Evolutionary conservation across 2,329 filamentous ascomycete species (phyloP), one percentile per base, ranked within the genome.

Genomic region (Teratosphaeriaceae sp.): DNA sequence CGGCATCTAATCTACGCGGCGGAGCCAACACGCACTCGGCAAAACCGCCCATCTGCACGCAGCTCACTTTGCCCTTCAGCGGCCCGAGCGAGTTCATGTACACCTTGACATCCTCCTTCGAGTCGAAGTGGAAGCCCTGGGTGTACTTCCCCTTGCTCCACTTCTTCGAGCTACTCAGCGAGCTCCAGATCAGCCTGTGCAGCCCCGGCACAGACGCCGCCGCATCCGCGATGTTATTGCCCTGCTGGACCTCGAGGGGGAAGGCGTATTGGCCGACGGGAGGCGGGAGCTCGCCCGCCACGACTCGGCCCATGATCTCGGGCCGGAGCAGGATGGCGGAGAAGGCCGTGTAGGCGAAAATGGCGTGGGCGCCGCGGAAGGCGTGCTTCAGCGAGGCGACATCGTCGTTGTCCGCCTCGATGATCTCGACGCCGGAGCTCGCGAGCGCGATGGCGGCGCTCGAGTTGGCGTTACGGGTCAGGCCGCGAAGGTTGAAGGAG

Each of bases 151-250:
- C 69, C 3, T 52, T 50, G 11, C 63, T 67, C 52, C 54, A 59
- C 45, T 60, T 64, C 5, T 45, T 54, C 1, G 58, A 55, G 46
- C 66, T 48, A 1, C 59, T 55, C 0, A 70, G 44, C 1, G 57
- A 56, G 4, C 64, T 69, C 2, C 65, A 53, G 1, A 73, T 45
- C 7, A 72, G 60, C 3, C 64, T 48, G 26, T 70, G 60, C 2
- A 72, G 45, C 0, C 50, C 57, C n/a, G 44, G 35, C 3, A 38
- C 41, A 2, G 58, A 50, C 1, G 45, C 46, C n/a, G 72, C 72
- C 0, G 74, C 76, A 47, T 77, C 70, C 2, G 67, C 72, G 22
- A 80, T 73, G 45, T 79, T 80, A 47, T 66, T 70, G 0, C 76
- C 75, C 41, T 78, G 71, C 12, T 62, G 62, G 6, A 68, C 55